Conservation (phyloP, 2,329 filamentous ascomycete species). For the Lecanicillium sp. region DNA sequence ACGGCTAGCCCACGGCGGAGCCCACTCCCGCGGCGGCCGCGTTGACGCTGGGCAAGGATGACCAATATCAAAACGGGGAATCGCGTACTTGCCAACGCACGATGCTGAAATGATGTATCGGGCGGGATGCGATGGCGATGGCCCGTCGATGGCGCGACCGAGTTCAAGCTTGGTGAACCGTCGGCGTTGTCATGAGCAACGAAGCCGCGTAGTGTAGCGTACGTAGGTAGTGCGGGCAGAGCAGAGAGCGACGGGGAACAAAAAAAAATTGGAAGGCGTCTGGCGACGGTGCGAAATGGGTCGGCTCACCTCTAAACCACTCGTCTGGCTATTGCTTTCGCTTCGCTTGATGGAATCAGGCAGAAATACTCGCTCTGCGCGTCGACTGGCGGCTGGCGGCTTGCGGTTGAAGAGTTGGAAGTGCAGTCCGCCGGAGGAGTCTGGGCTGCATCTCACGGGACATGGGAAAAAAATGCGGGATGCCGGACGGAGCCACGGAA, state of each 20-base stretch:
- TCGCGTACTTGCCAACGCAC: background rate
- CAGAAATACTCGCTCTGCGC: too few relatives aligned
- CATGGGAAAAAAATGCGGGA: too few relatives aligned
- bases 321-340: background rate
- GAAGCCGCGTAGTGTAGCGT: slow-evolving; percentile 9
- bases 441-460: too few relatives aligned
- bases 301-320: slow-evolving; percentile 23
- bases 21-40: background rate
- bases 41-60: too few relatives aligned
- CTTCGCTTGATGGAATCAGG: too few relatives aligned
- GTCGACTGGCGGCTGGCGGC: too few relatives aligned
- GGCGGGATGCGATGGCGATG: background rate
- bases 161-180: background rate
- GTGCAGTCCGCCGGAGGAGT: too few relatives aligned
- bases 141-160: slow-evolving; percentile 4
- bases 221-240: slow-evolving; percentile 8
- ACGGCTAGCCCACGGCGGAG: slow-evolving; percentile 5
- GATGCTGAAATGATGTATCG: too few relatives aligned
- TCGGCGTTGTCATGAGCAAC: slow-evolving; percentile 24
- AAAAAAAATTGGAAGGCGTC: slow-evolving; percentile 3
- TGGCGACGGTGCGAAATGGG: background rate
- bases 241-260: slow-evolving; percentile 14
- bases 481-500: too few relatives aligned
- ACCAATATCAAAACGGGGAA: background rate
- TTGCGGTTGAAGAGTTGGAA: too few relatives aligned